phyloP scores from a whole-genome alignment of 2,329 filamentous ascomycete genomes.

The Phyllosticta citriasiana region DNA sequence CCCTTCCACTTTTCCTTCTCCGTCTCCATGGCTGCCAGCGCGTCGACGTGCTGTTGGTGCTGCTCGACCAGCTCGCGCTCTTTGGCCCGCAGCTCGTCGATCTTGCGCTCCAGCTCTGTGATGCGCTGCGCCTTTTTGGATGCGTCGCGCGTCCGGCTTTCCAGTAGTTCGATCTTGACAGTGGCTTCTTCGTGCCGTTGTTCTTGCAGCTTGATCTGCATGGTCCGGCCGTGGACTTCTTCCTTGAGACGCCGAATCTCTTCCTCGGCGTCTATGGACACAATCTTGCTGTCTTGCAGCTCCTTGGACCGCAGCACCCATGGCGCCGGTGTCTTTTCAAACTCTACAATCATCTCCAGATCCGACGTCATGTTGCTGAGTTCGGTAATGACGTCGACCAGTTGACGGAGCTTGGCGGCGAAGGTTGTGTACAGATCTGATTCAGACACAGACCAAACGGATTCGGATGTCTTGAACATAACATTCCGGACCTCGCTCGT shows the following conservation, averaged over 20 bases:
- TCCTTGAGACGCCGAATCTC: constrained; percentile 73
- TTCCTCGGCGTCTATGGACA: constrained; percentile 74
- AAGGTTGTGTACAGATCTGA: constrained; percentile 63
- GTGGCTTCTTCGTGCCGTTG: constrained; percentile 75
- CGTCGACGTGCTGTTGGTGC: constrained; percentile 5
- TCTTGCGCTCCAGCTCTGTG: constrained; percentile 8
- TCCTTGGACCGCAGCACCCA: constrained; percentile 78
- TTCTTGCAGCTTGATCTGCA: constrained; percentile 44
- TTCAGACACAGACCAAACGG: constrained; percentile 43
- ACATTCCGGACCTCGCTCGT: constrained; percentile 9
- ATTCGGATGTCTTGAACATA: constrained; percentile 6
- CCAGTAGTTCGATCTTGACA: constrained; percentile 89
- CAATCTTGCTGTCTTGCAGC: constrained; percentile 69
- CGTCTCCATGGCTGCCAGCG: constrained; percentile 7
- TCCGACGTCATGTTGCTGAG: constrained; percentile 51
- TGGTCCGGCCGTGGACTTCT: constrained; percentile 65
- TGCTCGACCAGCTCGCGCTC: constrained; percentile 8
- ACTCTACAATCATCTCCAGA: constrained; percentile 36
- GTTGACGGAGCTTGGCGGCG: constrained; percentile 53
- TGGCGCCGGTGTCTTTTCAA: constrained; percentile 65
- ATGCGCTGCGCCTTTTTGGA: constrained; percentile 53
- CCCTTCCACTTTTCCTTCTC: constrained; percentile 11
- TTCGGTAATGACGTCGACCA: constrained; percentile 57
- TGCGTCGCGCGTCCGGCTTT: constrained; percentile 77
- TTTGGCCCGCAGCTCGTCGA: constrained; percentile 5